phyloP scores from a whole-genome alignment of 192 early-diverging fungal species.

The Helicostylum pulchrum region DNA sequence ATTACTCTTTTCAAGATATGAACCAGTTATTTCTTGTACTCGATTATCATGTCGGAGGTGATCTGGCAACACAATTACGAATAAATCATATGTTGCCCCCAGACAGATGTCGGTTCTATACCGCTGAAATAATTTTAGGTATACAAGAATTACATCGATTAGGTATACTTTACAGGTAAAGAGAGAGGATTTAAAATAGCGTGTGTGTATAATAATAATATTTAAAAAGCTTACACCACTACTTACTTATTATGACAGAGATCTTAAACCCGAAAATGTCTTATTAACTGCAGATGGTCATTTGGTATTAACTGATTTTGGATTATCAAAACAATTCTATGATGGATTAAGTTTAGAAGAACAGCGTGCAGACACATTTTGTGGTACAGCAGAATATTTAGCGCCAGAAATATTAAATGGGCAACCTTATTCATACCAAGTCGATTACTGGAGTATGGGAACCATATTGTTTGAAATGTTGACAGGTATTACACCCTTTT shows the following conservation, averaged over 20 bases:
- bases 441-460: slow-evolving; percentile 92
- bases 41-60: slow-evolving; percentile 88
- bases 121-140: slow-evolving; percentile 81
- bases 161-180: slow-evolving; percentile 76
- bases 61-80: slow-evolving; percentile 83
- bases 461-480: slow-evolving; percentile 90
- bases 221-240: background rate
- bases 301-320: slow-evolving; percentile 88
- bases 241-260: slow-evolving; percentile 42
- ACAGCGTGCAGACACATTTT: slow-evolving; percentile 54
- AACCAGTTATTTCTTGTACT: slow-evolving; percentile 85
- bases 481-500: slow-evolving; percentile 63
- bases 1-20: slow-evolving; percentile 87
- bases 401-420: slow-evolving; percentile 72
- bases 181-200: background rate
- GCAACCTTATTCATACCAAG: slow-evolving; percentile 60
- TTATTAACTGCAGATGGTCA: slow-evolving; percentile 74
- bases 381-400: slow-evolving; percentile 76
- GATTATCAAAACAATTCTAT: slow-evolving; percentile 70
- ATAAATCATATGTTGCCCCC: slow-evolving; percentile 55
- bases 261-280: slow-evolving; percentile 75
- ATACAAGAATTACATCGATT: slow-evolving; percentile 83
- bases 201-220: background rate
- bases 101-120: slow-evolving; percentile 78
- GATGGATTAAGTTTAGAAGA: slow-evolving; percentile 1